Evolutionary conservation across 176 grass and related monocot genomes (phyloP), one percentile per base, ranked within the genome.

Genomic region (Carex parvula): DNA sequence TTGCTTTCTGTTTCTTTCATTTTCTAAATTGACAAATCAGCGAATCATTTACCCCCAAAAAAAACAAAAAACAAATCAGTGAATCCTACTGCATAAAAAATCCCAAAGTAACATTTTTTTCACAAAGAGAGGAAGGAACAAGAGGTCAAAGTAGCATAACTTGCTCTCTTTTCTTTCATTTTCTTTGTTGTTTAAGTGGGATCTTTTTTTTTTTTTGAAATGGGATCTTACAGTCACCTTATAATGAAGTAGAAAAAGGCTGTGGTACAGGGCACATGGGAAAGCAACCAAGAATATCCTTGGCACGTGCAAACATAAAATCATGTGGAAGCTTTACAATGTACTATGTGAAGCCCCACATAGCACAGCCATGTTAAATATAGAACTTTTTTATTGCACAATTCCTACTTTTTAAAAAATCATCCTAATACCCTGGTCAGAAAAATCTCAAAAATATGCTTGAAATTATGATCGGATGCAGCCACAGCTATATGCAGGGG

Each of bases 141-240:
- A 84, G 18, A 77, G 79, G 78, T 69, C 76, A 80, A 44, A 87
- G 61, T 86, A 80, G 37, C 32, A 75, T 75, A 32, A 60, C 64
- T 22, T 46, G 48, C 84, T 57, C 60, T 35, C 48, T 80, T 86
- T 20, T 11, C 16, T 72, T 69, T 80, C 61, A 33, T 80, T 64
- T 73, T 57, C 42, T 85, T 62, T 85, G 56, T 18, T 41, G 12
- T 85, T 76, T 59, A 72, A 26, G 33, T 80, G 42, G 7, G 3
- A 39, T 39, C 37, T 39, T 39, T 39, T 39, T 6, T 39, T 39
- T 39, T 39, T 39, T 39, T 39, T 39, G 6, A 39, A 39, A 6
- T 39, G 37, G 80, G 37, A 70, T 69, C 53, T 87, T 53, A 79
- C 84, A 71, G 69, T 59, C 64, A 87, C 65, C n/a, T n/a, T n/a